Conservation (phyloP, 106 monocot species). For the Acorus gramineus region DNA sequence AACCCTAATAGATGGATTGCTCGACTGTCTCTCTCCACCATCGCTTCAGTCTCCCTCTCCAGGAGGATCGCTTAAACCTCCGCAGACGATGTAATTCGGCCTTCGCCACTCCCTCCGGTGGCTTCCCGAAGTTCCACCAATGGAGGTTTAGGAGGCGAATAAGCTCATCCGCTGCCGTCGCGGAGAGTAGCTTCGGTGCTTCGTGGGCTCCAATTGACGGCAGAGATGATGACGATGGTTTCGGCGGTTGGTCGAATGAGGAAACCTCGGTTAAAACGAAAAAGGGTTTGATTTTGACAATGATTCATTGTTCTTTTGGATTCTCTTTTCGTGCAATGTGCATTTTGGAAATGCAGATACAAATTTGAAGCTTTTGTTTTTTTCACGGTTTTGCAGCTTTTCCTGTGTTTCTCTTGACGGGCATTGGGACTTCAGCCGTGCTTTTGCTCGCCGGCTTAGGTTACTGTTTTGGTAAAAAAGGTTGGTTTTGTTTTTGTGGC, state of each 20-base stretch:
- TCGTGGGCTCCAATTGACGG: slow-evolving; percentile 21
- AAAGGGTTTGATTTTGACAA: slow-evolving; percentile 1
- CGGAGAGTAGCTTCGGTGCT: slow-evolving; percentile 6
- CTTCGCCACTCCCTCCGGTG: no score
- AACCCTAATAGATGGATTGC: no score
- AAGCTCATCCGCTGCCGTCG: background rate
- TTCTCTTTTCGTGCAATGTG: background rate
- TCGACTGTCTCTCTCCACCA: no score
- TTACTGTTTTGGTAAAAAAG: slow-evolving; percentile 17
- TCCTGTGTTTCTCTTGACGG: slow-evolving; percentile 16
- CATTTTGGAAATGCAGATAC: no score
- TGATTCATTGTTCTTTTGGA: background rate
- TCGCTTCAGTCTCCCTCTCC: no score
- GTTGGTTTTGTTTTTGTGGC: background rate
- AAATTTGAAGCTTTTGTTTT: background rate
- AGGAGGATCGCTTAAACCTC: no score
- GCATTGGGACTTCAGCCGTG: slow-evolving; percentile 27
- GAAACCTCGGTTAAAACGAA: slow-evolving; percentile 4
- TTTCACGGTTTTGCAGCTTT: slow-evolving; percentile 4
- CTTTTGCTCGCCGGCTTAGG: slow-evolving; percentile 24
- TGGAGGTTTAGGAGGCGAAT: no score
- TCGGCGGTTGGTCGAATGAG: slow-evolving; percentile 34
- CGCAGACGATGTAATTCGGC: no score
- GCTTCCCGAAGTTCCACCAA: no score
- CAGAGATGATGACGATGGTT: slow-evolving; percentile 15